Evolutionary conservation across 2,329 filamentous ascomycete species (phyloP).

Genomic region (Aspergillus niger): DNA sequence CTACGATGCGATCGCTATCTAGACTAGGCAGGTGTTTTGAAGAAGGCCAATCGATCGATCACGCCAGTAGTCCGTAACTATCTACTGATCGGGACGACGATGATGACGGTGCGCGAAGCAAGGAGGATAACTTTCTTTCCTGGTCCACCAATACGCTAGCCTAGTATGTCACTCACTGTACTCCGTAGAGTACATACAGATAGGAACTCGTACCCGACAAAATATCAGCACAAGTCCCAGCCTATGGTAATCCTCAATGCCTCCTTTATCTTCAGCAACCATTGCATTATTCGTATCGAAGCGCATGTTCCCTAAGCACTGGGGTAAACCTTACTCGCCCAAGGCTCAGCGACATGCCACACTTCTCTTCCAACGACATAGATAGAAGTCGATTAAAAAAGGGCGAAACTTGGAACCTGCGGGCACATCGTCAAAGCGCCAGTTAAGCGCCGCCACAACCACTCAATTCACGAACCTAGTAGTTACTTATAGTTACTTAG

Average conservation of each 20-base stretch:
- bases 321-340: too few species aligned
- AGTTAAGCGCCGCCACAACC: background rate
- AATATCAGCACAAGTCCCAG: too few species aligned
- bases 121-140: constrained; percentile 2
- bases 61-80: background rate
- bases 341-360: too few species aligned
- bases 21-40: background rate
- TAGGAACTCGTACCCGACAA: background rate
- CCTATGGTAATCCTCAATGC: too few species aligned
- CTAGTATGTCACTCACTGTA: background rate
- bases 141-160: background rate
- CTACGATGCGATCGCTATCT: background rate
- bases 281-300: too few species aligned
- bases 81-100: background rate
- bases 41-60: background rate
- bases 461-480: background rate
- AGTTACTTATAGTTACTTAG: too few species aligned
- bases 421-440: background rate
- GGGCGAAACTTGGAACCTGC: too few species aligned
- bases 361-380: too few species aligned
- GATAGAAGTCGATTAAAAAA: too few species aligned
- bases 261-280: too few species aligned
- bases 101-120: constrained; percentile 2
- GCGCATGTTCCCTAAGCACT: too few species aligned
- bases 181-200: background rate